Evolutionary conservation across 1,284 basidiomycete genomes (phyloP).

Genomic region (Cryptococcus hybrid): DNA sequence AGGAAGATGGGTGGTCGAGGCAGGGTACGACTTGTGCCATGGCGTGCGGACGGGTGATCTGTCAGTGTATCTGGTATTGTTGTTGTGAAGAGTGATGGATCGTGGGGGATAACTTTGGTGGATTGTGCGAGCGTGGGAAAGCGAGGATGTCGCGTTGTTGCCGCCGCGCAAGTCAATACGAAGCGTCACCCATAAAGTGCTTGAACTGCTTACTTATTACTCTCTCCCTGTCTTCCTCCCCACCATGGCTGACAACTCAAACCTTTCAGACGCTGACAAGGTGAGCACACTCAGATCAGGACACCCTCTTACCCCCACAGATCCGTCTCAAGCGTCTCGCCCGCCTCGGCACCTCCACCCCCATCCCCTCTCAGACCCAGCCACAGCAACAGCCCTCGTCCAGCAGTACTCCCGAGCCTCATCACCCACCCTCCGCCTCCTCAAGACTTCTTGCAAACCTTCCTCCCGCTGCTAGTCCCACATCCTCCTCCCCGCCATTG

Average conservation of each 20-base stretch:
- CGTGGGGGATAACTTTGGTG: background rate
- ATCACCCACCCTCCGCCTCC: slow-evolving; percentile 39
- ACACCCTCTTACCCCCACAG: slow-evolving; percentile 51
- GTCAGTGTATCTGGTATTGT: too few relatives aligned
- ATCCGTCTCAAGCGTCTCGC: slow-evolving; percentile 84
- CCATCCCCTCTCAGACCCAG: slow-evolving; percentile 9
- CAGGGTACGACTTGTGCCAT: slow-evolving; percentile 86
- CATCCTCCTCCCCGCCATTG: background rate
- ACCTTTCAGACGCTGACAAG: slow-evolving; percentile 44
- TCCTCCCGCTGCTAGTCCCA: background rate
- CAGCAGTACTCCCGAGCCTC: slow-evolving; percentile 6
- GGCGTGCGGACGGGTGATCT: slow-evolving; percentile 4
- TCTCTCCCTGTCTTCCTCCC: background rate
- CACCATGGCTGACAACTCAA: slow-evolving; percentile 27
- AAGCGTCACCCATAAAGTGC: background rate
- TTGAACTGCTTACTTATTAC: background rate
- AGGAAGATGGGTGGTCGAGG: slow-evolving; percentile 90
- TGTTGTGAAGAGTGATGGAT: background rate
- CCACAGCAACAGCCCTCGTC: background rate
- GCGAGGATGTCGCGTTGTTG: background rate
- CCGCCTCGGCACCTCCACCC: slow-evolving; percentile 59
- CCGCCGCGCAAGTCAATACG: background rate
- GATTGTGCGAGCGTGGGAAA: slow-evolving; percentile 10
- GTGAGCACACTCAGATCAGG: slow-evolving; percentile 18
- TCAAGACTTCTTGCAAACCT: slow-evolving; percentile 19